These are phyloP conservation scores for Kondoa malvinella DNA, from an alignment of 768 basidiomycete genomes.

Conservation along the genomic window DNA sequence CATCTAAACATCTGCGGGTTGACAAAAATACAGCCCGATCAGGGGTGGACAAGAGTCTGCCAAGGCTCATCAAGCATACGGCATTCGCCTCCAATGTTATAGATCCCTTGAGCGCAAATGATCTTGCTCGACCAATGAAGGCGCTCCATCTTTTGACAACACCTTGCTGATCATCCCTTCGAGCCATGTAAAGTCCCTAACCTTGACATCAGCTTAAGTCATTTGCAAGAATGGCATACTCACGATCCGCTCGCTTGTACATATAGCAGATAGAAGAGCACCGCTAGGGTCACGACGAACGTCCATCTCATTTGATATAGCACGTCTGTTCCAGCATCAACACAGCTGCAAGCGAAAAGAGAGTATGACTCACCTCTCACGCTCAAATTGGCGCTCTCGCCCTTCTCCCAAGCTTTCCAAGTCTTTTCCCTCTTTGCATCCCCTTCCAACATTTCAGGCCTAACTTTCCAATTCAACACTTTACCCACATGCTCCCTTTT, in stretches of 20 bases:
- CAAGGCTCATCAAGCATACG: too few relatives aligned
- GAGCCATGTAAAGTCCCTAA: too few relatives aligned
- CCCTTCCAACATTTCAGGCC: constrained; percentile 15
- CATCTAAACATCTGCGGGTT: too few relatives aligned
- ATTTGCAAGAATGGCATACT: too few relatives aligned
- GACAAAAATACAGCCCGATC: too few relatives aligned
- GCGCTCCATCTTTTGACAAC: too few relatives aligned
- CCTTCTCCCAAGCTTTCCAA: constrained; percentile 20
- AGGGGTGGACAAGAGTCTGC: too few relatives aligned
- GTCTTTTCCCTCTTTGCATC: neutral
- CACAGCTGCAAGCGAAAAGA: neutral
- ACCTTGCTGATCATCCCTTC: too few relatives aligned
- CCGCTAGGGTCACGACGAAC: neutral
- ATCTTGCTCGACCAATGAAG: too few relatives aligned
- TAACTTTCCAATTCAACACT: constrained; percentile 17
- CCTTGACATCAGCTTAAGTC: too few relatives aligned
- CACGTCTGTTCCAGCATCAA: neutral
- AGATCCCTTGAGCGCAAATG: too few relatives aligned
- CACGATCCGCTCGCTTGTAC: neutral
- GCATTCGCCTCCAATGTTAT: too few relatives aligned
- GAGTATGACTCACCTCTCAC: constrained; percentile 10
- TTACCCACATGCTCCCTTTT: neutral
- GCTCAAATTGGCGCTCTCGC: constrained; percentile 18
- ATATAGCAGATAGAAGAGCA: neutral
- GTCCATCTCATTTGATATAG: neutral